Evolutionary conservation across 148 eudicot genomes (phyloP).

Genomic region (Dianthus caryophyllus): DNA sequence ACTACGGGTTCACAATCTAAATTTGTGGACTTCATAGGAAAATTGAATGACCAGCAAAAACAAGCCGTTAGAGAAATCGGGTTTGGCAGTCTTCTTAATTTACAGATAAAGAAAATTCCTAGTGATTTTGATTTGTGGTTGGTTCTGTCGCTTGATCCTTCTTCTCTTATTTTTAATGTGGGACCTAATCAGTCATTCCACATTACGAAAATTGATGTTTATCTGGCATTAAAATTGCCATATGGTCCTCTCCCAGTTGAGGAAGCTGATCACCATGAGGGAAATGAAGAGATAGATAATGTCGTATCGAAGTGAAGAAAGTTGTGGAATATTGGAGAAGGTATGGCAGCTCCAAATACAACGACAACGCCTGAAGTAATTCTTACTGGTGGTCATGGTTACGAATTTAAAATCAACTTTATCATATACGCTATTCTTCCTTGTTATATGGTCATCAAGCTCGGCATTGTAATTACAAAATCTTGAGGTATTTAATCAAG

Average conservation of each 20-base stretch:
- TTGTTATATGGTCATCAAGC: background rate
- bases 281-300: background rate
- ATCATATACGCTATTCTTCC: background rate
- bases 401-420: background rate
- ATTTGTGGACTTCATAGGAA: too few relatives aligned
- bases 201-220: background rate
- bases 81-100: too few relatives aligned
- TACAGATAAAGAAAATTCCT: too few relatives aligned
- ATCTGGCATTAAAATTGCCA: background rate
- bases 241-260: background rate
- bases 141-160: too few relatives aligned
- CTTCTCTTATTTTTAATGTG: too few relatives aligned
- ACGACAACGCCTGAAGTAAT: background rate
- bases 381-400: background rate
- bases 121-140: too few relatives aligned
- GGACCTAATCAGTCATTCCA: background rate
- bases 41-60: too few relatives aligned
- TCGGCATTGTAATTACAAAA: background rate
- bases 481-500: background rate
- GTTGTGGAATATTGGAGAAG: background rate
- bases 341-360: background rate
- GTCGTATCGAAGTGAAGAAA: background rate
- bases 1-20: too few relatives aligned
- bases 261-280: background rate
- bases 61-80: too few relatives aligned